phyloP scores from a whole-genome alignment of 2,329 filamentous ascomycete genomes.

The Fusarium sp. region DNA sequence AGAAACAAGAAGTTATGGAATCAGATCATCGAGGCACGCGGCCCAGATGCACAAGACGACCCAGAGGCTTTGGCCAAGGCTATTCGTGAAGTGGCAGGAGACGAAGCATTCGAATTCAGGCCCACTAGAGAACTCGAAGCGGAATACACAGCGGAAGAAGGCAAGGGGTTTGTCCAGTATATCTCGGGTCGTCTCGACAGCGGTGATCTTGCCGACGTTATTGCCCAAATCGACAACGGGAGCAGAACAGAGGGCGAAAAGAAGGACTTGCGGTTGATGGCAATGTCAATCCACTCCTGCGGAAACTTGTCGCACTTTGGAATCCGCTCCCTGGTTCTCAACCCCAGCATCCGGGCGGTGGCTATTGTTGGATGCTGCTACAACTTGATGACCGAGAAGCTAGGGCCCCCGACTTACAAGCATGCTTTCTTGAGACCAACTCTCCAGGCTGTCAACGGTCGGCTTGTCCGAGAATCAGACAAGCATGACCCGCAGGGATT shows the following conservation, averaged over 20 bases:
- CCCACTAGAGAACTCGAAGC: constrained; percentile 62
- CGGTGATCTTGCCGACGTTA: constrained; percentile 76
- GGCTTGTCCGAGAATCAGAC: constrained; percentile 75
- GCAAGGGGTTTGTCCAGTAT: constrained; percentile 80
- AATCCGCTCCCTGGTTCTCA: constrained; percentile 85
- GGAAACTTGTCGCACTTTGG: constrained; percentile 97
- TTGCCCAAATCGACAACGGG: constrained; percentile 66
- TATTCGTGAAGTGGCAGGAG: constrained; percentile 51
- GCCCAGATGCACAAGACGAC: constrained; percentile 55
- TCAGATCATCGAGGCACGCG: constrained; percentile 58
- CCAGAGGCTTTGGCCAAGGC: constrained; percentile 50
- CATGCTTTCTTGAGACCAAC: constrained; percentile 80
- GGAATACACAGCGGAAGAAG: constrained; percentile 68
- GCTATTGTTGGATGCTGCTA: constrained; percentile 99
- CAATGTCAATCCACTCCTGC: constrained; percentile 95
- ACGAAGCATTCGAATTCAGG: constrained; percentile 58
- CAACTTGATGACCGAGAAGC: constrained; percentile 91
- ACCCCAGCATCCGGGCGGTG: constrained; percentile 86
- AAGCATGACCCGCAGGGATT: constrained; percentile 92
- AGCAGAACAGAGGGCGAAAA: constrained; percentile 36
- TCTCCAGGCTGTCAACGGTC: constrained; percentile 74
- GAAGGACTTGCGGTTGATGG: constrained; percentile 73
- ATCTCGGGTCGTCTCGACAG: constrained; percentile 80
- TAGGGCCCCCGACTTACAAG: constrained; percentile 90
- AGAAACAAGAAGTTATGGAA: constrained; percentile 86